Conservation (phyloP, 75 land plant genomes). For the Ceratopteris richardii region DNA sequence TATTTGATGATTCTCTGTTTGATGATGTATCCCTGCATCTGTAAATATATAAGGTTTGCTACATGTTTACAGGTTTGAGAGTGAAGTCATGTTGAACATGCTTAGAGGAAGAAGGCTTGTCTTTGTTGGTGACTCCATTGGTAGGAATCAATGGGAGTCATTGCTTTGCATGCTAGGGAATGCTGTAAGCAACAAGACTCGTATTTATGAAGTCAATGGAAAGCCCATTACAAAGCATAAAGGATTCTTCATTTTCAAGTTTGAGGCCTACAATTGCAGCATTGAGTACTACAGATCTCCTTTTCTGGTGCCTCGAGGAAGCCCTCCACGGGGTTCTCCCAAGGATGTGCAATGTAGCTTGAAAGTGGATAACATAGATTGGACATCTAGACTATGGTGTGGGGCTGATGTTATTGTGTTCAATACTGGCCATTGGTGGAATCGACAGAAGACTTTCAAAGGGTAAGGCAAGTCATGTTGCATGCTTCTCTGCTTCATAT, state of each 20-base stretch:
- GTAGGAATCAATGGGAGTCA: slow-evolving; percentile 82
- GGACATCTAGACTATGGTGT: slow-evolving; percentile 43
- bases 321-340: slow-evolving; percentile 38
- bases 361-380: slow-evolving; percentile 55
- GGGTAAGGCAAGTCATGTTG: no score
- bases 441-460: slow-evolving; percentile 52
- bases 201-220: slow-evolving; percentile 60
- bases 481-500: no score
- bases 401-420: slow-evolving; percentile 52
- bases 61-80: slow-evolving; percentile 46
- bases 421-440: slow-evolving; percentile 88
- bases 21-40: no score
- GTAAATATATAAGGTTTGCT: no score
- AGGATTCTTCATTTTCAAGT: slow-evolving; percentile 60
- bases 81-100: slow-evolving; percentile 45
- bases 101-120: slow-evolving; percentile 39
- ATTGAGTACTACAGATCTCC: slow-evolving; percentile 81
- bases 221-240: slow-evolving; percentile 75
- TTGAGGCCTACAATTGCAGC: slow-evolving; percentile 55
- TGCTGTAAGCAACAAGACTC: slow-evolving; percentile 36
- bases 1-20: no score
- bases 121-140: slow-evolving; percentile 71
- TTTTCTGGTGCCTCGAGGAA: slow-evolving; percentile 60
- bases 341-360: slow-evolving; percentile 31
- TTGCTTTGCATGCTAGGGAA: slow-evolving; percentile 62